Evolutionary conservation across 75 land plant species (phyloP), one percentile per base, ranked within the genome.

Genomic region (Ceratopteris richardii): DNA sequence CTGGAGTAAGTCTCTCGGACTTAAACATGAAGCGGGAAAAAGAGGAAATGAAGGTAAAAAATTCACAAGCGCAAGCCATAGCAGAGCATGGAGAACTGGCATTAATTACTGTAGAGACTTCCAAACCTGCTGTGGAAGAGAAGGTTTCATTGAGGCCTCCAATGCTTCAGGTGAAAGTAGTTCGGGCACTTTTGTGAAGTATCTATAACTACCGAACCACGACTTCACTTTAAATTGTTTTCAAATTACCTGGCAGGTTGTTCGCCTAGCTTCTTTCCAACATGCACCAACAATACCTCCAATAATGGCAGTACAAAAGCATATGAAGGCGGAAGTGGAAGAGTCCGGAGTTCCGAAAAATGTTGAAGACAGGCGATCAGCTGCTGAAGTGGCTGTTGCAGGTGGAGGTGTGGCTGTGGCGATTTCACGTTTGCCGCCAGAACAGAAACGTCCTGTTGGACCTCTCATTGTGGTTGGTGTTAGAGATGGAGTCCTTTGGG

Each of bases 361-460:
- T 31, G 33, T 63, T 25, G 96, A 90, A 71, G 90, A 86, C 51
- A 66, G 29, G 30, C 76, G 80, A 70, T 77, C 60, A 61, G 77
- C 51, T 21, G 79, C 74, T 62, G 99, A 95, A 57, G 75, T 84
- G 7, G 96, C 96, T 66, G 86, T 95, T 70, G 99, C 85, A 51
- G 99, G 96, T 48, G 99, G 99, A 54, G 99, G 99, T 30, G 91
- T 95, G 39, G 70, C 90, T 52, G 99, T 95, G 28, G 92, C 99
- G 29, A 92, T 95, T 18, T 83, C 96, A 57, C 81, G 99, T 36
- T 84, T 95, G 61, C 99, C 99, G 31, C 57, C 73, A 1, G 99
- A 95, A 62, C 99, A 95, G 70, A 90, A 80, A 56, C 91, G 99
- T 47, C 99, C 99, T 37, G 77, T 86, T 17, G 99, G 99, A 33